phyloP scores from a whole-genome alignment of 176 grass and related monocot genomes.

The Guadua angustifolia region DNA sequence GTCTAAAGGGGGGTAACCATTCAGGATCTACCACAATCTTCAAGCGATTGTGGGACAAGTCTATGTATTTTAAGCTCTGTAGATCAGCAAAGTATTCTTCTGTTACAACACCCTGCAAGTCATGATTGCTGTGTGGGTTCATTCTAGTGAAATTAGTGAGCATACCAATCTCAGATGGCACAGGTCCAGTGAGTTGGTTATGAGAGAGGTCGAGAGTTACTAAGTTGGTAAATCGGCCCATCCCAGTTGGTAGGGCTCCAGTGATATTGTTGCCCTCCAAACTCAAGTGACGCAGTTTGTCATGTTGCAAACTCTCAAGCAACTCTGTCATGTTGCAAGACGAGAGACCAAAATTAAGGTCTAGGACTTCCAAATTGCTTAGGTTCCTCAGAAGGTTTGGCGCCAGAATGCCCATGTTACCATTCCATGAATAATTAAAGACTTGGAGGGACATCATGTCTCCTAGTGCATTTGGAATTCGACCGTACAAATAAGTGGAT shows the following conservation, averaged over 20 bases:
- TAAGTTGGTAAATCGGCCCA: neutral
- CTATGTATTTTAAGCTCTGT: neutral
- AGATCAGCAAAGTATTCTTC: slow-evolving; percentile 8
- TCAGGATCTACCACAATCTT: neutral
- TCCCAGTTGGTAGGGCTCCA: neutral
- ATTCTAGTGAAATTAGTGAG: no score
- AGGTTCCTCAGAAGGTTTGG: slow-evolving; percentile 3
- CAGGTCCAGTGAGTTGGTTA: neutral
- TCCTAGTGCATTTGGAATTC: neutral
- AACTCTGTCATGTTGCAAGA: slow-evolving; percentile 30
- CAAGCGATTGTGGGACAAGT: neutral
- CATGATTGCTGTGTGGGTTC: neutral
- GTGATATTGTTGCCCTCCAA: neutral
- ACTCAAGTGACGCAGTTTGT: neutral
- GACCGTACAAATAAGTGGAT: neutral
- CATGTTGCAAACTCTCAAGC: neutral
- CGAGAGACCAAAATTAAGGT: neutral
- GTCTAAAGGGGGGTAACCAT: slow-evolving; percentile 27
- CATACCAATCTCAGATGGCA: no score
- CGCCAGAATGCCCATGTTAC: neutral
- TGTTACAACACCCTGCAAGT: slow-evolving; percentile 19
- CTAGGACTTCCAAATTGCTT: neutral
- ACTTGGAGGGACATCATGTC: slow-evolving; percentile 10
- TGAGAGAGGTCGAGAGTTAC: neutral
- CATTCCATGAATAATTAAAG: neutral